Evolutionary conservation across 768 basidiomycete genomes (phyloP).

Genomic region (Xerocomus spinulosus): DNA sequence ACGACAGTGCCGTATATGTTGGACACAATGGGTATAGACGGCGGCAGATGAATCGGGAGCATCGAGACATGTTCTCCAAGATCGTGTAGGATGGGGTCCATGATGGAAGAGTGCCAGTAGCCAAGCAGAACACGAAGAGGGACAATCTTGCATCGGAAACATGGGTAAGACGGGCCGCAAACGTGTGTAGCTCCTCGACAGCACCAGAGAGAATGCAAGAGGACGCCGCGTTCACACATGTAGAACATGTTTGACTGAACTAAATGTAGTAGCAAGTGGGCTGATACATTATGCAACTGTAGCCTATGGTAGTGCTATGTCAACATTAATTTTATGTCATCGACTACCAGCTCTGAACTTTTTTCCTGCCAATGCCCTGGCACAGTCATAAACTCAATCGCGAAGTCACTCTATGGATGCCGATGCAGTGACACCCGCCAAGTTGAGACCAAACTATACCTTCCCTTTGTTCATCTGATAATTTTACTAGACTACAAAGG

Average conservation of each 20-base stretch:
- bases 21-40: constrained; percentile 58
- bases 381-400: constrained; percentile 24
- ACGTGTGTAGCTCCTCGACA: constrained; percentile 35
- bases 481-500: constrained; percentile 7
- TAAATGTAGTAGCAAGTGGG: no score
- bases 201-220: constrained; percentile 62
- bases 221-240: constrained; percentile 52
- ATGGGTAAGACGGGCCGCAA: constrained; percentile 40
- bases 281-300: no score
- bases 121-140: constrained; percentile 55
- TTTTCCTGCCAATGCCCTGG: no score
- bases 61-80: constrained; percentile 38
- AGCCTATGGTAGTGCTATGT: no score
- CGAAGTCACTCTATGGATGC: constrained; percentile 17
- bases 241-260: no score
- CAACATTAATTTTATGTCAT: no score
- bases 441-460: constrained; percentile 15
- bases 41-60: constrained; percentile 40
- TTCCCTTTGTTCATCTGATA: background rate
- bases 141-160: constrained; percentile 36
- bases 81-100: constrained; percentile 53
- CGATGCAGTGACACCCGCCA: constrained; percentile 12
- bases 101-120: constrained; percentile 63
- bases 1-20: constrained; percentile 54
- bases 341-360: no score